Percentiles rank a stretch among this genome's conserved stretches.
Conservation (phyloP, 177 flowering plant species). For the Vitis hybrid region DNA sequence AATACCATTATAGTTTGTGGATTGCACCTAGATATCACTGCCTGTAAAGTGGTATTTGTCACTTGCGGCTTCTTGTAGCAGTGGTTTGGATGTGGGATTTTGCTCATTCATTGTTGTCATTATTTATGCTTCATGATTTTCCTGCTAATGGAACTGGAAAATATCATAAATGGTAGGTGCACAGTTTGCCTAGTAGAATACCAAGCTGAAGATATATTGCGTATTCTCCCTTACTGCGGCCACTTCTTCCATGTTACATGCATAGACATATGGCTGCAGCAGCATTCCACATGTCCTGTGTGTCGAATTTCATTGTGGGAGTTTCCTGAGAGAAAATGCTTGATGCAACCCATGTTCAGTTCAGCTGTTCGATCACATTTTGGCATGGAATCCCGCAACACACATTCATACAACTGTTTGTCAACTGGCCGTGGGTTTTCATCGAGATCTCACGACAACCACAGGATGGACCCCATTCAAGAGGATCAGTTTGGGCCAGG, state of each 20-base stretch:
- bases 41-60: too few relatives aligned
- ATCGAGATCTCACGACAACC: constrained; percentile 33
- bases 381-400: constrained; percentile 25
- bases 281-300: constrained; percentile 90
- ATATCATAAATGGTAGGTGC: constrained; percentile 52
- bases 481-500: constrained; percentile 41
- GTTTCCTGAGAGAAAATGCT: constrained; percentile 55
- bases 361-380: constrained; percentile 53
- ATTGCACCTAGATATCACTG: too few relatives aligned
- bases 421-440: constrained; percentile 35
- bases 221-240: constrained; percentile 87
- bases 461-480: constrained; percentile 42
- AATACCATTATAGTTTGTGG: too few relatives aligned
- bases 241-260: constrained; percentile 84
- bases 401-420: constrained; percentile 39
- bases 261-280: constrained; percentile 93
- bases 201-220: constrained; percentile 63
- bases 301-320: constrained; percentile 86
- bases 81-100: not conserved
- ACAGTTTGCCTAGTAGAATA: constrained; percentile 83
- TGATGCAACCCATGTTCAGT: constrained; percentile 76
- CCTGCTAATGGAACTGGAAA: not conserved
- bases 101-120: not conserved
- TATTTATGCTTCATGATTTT: not conserved
- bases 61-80: not conserved